Percentiles rank a stretch among this genome's conserved stretches.
Conservation (phyloP, 2,329 filamentous ascomycete genomes). For the Westerdykella aurantiaca region DNA sequence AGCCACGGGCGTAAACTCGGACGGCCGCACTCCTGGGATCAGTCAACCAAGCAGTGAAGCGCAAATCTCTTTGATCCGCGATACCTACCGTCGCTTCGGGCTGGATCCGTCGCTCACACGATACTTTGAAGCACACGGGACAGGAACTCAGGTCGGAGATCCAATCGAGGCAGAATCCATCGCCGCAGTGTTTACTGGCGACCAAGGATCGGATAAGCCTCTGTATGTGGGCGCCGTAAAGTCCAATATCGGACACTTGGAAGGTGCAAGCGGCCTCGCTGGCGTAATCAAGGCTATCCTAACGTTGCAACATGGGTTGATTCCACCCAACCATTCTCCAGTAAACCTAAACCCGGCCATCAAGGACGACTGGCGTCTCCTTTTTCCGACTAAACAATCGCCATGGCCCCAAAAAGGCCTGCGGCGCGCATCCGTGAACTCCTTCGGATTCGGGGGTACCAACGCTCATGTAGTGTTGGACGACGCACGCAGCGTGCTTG, state of each 20-base stretch:
- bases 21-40: constrained; percentile 18
- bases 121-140: constrained; percentile 46
- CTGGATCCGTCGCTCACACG: constrained; percentile 24
- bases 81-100: constrained; percentile 35
- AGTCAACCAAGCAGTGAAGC: constrained; percentile 39
- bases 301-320: constrained; percentile 34
- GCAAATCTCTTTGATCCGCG: constrained; percentile 27
- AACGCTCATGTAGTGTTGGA: constrained; percentile 12
- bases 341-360: constrained; percentile 6
- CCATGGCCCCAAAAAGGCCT: constrained; percentile 7
- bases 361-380: no score
- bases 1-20: constrained; percentile 21
- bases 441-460: constrained; percentile 13
- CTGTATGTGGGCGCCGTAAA: constrained; percentile 13
- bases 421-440: constrained; percentile 10
- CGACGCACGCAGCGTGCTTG: constrained; percentile 1
- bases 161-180: constrained; percentile 23
- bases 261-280: constrained; percentile 35
- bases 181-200: constrained; percentile 12
- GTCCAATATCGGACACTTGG: constrained; percentile 42
- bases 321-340: constrained; percentile 25
- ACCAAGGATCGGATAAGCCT: background rate
- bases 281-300: constrained; percentile 37
- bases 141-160: constrained; percentile 52
- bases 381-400: constrained; percentile 3